Evolutionary conservation across 2,329 filamentous ascomycete genomes (phyloP).

Genomic region (Penicillium thymicola): DNA sequence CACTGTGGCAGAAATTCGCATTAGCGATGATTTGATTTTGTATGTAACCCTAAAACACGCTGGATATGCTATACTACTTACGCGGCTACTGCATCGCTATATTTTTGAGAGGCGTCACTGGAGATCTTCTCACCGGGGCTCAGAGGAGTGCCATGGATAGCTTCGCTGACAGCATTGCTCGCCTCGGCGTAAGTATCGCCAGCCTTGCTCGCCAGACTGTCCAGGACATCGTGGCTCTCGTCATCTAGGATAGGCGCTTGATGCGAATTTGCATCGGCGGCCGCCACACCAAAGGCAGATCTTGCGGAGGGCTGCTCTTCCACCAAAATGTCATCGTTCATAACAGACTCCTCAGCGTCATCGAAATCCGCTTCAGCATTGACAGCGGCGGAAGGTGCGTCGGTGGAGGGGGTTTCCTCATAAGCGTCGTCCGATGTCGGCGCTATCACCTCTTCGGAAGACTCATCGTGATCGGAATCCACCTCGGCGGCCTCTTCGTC

Average conservation of each 20-base stretch:
- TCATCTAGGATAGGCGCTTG: constrained; percentile 42
- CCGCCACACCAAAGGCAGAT: constrained; percentile 20
- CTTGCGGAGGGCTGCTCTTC: constrained; percentile 44
- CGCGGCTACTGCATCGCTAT: constrained; percentile 56
- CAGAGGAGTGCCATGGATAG: constrained; percentile 51
- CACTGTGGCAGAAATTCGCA: background rate
- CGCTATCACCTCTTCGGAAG: background rate
- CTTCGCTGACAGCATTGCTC: constrained; percentile 54
- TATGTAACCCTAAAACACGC: background rate
- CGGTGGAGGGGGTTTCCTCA: background rate
- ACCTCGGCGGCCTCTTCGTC: constrained; percentile 4
- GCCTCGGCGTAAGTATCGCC: constrained; percentile 53
- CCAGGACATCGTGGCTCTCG: constrained; percentile 45
- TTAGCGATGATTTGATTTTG: constrained; percentile 3
- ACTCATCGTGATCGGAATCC: constrained; percentile 10
- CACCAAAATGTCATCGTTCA: constrained; percentile 41
- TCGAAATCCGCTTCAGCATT: background rate
- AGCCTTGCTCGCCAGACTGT: constrained; percentile 51
- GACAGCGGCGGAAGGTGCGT: background rate
- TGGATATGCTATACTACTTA: constrained; percentile 34
- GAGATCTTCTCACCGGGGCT: constrained; percentile 46
- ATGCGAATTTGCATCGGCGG: constrained; percentile 16
- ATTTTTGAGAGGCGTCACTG: constrained; percentile 53
- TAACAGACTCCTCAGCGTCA: constrained; percentile 2
- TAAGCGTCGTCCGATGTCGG: constrained; percentile 2